Percentiles rank a stretch among this genome's conserved stretches.
phyloP scores from a whole-genome alignment of 1,139 yeast genomes.

The Zygosaccharomyces pseudobailii region DNA sequence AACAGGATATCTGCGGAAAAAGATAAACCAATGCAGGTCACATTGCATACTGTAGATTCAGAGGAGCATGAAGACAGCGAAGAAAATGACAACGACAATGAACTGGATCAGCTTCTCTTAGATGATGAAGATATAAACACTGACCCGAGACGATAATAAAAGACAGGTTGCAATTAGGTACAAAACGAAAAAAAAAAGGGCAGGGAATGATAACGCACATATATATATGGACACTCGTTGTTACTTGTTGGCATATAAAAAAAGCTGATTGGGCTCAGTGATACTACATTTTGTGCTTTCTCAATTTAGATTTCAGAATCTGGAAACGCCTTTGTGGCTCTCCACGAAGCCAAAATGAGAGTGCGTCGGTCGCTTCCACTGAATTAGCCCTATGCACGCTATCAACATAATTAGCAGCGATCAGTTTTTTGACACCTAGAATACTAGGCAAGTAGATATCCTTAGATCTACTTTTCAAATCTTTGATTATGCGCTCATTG shows the following conservation, averaged over 20 bases:
- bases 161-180: neutral
- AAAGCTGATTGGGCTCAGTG: too few relatives aligned
- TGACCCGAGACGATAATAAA: conserved; percentile 1
- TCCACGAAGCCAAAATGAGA: conserved; percentile 66
- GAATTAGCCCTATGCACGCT: conserved; percentile 51
- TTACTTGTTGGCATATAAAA: too few relatives aligned
- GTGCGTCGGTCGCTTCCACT: conserved; percentile 64
- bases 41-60: conserved; percentile 30
- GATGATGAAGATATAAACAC: neutral
- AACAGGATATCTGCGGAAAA: conserved; percentile 34
- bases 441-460: conserved; percentile 57
- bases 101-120: conserved; percentile 13
- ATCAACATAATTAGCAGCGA: conserved; percentile 42
- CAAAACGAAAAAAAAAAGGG: neutral
- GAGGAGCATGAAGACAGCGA: conserved; percentile 30
- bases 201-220: neutral
- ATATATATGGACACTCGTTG: neutral
- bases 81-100: conserved; percentile 7
- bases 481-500: conserved; percentile 48
- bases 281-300: conserved; percentile 54
- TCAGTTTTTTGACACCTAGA: conserved; percentile 55
- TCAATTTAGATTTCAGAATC: conserved; percentile 49
- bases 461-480: conserved; percentile 43
- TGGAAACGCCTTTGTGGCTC: conserved; percentile 68
- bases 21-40: conserved; percentile 30